Evolutionary conservation across 305 asterid genomes (phyloP), one percentile per base, ranked within the genome.

Genomic region (Fraxinus albicans): DNA sequence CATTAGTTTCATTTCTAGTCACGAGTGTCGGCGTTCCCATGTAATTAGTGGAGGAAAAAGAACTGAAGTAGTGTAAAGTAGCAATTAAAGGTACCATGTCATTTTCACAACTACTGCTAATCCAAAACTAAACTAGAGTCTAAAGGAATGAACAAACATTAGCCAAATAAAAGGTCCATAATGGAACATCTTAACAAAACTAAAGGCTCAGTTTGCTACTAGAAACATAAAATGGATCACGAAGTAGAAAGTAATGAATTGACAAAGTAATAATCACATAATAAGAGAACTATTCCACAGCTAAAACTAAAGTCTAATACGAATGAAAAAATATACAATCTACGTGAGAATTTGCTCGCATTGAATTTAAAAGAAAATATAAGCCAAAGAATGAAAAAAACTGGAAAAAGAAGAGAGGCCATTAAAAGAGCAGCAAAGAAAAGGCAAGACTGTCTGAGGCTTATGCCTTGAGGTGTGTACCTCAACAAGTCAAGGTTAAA

Each of bases 31-130:
- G 50, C 77, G 4, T 33, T 75, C 34, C 55, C 74, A 19, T 29
- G 81, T 47, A 60, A 55, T 33, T 77, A 27, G 75, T 35, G 53
- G 55, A 5, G 81, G 78, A 12, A 77, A 60, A 74, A 72, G 35
- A 81, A 81, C 10, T 25, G 50, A 78, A 67, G 38, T 80, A 74
- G n/a, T 79, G 47, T 80, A 34, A 60, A 25, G 44, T 47, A 53
- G 50, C 42, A 79, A 31, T 79, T 70, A 73, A 38, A 75, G 60
- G 50, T 4, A 23, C 58, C 63, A 65, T 25, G 38, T 69, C 75
- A 29, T 29, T 12, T 29, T 70, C 40, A 33, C 44, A 72, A 33
- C 76, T 72, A 72, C 47, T n/a, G 44, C 77, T 72, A 31, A 72
- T 72, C 77, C 44, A 15, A 72, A 72, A 72, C 77, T 72, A 31